Evolutionary conservation across 441 rosid species (phyloP), one percentile per base, ranked within the genome.

Genomic region (Euphorbia celastroides): DNA sequence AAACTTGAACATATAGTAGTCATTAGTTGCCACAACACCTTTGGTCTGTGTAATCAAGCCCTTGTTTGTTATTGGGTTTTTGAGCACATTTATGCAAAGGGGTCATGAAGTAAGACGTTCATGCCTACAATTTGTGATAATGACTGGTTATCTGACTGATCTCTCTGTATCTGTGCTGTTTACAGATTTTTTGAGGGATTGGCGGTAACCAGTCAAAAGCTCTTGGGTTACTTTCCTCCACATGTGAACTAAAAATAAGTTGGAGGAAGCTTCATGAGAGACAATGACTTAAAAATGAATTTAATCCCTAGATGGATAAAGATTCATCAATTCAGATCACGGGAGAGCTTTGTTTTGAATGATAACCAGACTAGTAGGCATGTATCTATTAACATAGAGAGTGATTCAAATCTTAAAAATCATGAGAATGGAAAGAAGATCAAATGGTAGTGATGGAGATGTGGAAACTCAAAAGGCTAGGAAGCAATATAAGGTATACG

Each of bases 161-260:
- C 52, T 54, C 34, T 60, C 34, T 68, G 70, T 67, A 44, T 58
- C 44, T 67, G 36, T 59, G 48, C 48, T 67, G 63, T 44, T 57
- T 67, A 30, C 71, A 67, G 65, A 67, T 67, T 67, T 28, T 14
- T 16, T 6, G 64, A 67, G 65, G 44, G 57, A 67, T 67, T 67
- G 62, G 46, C 71, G n/a, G 34, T 55, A 55, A 66, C 62, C 62
- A 66, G 62, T 66, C 63, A 67, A 46, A 42, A 46, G 7, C 10
- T 59, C 6, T 9, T 0, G 23, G 64, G 28, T 23, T 3, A 44
- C 23, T 44, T 26, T 42, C 28, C 13, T 20, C 31, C 31, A n/a
- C 51, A 44, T 67, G 71, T 57, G 57, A 30, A 34, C 51, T 23
- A 60, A 58, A 31, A 46, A 12, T n/a, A 22, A 31, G 20, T 60